Base-by-base conservation (phyloP, 768 basidiomycete species). In the Fomitopsis pulvina region DNA sequence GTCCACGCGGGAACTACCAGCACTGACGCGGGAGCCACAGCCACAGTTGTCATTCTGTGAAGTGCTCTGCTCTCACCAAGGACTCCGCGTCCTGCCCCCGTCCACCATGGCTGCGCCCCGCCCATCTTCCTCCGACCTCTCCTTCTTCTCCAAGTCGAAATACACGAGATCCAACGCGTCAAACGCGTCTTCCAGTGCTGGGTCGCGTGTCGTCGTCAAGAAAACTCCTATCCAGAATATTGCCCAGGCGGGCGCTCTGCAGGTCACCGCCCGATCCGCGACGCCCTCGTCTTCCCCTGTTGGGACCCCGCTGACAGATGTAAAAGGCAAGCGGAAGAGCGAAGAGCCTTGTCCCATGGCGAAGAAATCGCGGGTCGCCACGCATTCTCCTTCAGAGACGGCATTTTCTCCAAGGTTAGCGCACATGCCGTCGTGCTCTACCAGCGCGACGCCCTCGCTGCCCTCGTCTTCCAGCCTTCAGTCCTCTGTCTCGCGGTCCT, bases 91-190 rank as follows among this genome's bases (percentile, higher is more conserved):
- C 48, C 27, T 41, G 5, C 37, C 18, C 10, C n/a, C n/a, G 24
- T 27, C 29, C 29, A 38, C 50, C 26, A 48, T 48, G 41, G 48
- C 47, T 41, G 20, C 42, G 18, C 32, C 52, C 26, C 28, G 50
- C 55, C 50, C 53, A 18, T 47, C 60, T 37, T 47, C 54, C 30
- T 50, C 60, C 34, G 59, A 58, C 47, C 63, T 58, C 48, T 58
- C 53, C 18, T 67, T 68, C 60, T 68, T 68, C 55, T 63, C 68
- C 41, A 64, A 64, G 47, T 47, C 63, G 4, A 60, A 55, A 50
- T 34, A 53, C 39, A n/a, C 59, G 16, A 53, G 55, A 30, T 32
- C 52, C 6, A 52, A 47, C 40, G 56, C 57, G 12, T 56, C 60
- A 14, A 52, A 53, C 9, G 56, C 58, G 1, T 54, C 56, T 25